Evolutionary conservation across 148 eudicot genomes (phyloP).

Genomic region (Talinum fruticosum): DNA sequence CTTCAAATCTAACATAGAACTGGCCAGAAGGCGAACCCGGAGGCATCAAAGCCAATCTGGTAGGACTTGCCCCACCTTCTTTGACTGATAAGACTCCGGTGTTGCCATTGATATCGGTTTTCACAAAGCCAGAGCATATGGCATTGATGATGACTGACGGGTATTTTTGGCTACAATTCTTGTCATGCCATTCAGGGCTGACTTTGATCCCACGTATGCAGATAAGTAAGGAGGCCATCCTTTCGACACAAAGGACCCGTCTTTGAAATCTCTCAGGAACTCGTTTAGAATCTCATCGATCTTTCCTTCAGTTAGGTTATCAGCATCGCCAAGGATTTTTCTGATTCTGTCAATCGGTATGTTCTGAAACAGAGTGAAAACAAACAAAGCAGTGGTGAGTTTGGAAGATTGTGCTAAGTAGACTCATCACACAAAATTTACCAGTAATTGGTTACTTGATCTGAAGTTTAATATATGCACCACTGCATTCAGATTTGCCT

Average conservation of each 20-base stretch:
- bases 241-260: slow-evolving; percentile 17
- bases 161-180: slow-evolving; percentile 36
- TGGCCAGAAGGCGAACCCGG: slow-evolving; percentile 25
- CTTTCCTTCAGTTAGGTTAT: slow-evolving; percentile 40
- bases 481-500: no score
- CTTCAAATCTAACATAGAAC: slow-evolving; percentile 18
- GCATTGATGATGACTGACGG: slow-evolving; percentile 33
- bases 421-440: no score
- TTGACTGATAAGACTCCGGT: slow-evolving; percentile 28
- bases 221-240: slow-evolving; percentile 34
- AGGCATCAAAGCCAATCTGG: slow-evolving; percentile 42
- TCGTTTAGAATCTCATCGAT: slow-evolving; percentile 35
- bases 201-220: slow-evolving; percentile 35
- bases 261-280: slow-evolving; percentile 36
- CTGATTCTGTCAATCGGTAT: slow-evolving; percentile 30
- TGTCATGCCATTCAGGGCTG: slow-evolving; percentile 40
- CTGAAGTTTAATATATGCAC: no score
- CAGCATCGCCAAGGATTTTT: slow-evolving; percentile 23
- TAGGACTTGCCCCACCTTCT: slow-evolving; percentile 44
- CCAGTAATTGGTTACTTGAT: no score
- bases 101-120: slow-evolving; percentile 31
- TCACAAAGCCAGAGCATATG: slow-evolving; percentile 44
- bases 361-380: slow-evolving; percentile 11
- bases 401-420: no score
- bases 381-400: no score